Conservation (phyloP, 2,329 filamentous ascomycete genomes). For the Venturia aucupariae region DNA sequence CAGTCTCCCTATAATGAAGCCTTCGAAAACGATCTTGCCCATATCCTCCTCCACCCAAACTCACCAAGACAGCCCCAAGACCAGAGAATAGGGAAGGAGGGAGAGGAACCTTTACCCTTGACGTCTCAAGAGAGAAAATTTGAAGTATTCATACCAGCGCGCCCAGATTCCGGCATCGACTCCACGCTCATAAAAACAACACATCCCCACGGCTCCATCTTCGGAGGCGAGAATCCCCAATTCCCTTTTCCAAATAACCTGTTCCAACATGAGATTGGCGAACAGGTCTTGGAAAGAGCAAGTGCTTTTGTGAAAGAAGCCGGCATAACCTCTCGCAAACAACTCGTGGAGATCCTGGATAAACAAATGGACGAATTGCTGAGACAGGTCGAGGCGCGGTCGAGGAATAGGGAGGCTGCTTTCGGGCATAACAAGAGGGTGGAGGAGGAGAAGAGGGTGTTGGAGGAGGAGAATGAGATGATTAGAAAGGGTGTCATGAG, state of each 20-base stretch:
- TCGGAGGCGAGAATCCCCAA: slow-evolving; percentile 26
- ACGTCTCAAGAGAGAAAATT: background rate
- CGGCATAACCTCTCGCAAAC: background rate
- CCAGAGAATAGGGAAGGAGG: background rate
- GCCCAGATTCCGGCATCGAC: background rate
- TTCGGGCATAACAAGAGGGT: slow-evolving; percentile 31
- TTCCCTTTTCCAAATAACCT: background rate
- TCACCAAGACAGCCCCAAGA: background rate
- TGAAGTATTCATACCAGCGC: background rate
- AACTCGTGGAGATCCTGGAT: background rate
- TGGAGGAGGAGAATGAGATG: slow-evolving; percentile 16
- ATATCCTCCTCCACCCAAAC: slow-evolving; percentile 1
- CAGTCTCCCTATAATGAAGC: slow-evolving; percentile 9
- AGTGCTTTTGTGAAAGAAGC: background rate
- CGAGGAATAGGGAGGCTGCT: slow-evolving; percentile 23
- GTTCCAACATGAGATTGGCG: background rate
- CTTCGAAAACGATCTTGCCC: slow-evolving; percentile 11
- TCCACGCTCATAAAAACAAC: background rate
- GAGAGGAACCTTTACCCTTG: background rate
- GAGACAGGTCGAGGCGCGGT: slow-evolving; percentile 2
- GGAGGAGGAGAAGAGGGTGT: slow-evolving; percentile 24
- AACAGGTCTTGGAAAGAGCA: background rate
- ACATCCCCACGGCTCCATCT: slow-evolving; percentile 9
- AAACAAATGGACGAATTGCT: slow-evolving; percentile 4
- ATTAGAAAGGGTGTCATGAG: background rate